These are phyloP conservation scores for Dryadomyces quercivorus DNA, from an alignment of 2,329 filamentous ascomycete species.

Conservation along the genomic window DNA sequence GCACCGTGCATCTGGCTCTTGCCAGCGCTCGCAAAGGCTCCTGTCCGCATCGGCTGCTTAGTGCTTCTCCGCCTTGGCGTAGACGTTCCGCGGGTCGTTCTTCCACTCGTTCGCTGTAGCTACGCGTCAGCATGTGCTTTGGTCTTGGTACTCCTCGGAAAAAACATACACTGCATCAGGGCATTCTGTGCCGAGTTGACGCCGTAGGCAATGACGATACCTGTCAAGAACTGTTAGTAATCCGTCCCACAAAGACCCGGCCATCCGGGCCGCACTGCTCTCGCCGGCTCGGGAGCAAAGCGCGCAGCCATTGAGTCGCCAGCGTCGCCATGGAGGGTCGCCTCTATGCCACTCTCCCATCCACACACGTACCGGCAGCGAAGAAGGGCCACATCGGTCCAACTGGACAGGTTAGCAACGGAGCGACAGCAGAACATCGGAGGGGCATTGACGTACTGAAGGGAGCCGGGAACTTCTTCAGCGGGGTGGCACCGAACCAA, in stretches of 20 bases:
- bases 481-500: constrained; percentile 51
- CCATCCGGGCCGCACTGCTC: too few relatives aligned
- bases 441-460: constrained; percentile 52
- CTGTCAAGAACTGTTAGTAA: too few relatives aligned
- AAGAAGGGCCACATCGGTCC: constrained; percentile 90
- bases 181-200: constrained; percentile 72
- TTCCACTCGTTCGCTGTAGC: constrained; percentile 84
- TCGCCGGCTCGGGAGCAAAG: constrained; percentile 1
- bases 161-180: constrained; percentile 59
- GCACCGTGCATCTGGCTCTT: background rate
- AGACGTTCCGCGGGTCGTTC: constrained; percentile 89
- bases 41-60: background rate
- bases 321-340: background rate
- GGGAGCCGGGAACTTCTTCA: constrained; percentile 73
- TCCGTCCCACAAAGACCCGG: too few relatives aligned
- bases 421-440: background rate
- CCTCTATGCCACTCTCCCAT: background rate
- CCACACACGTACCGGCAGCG: constrained; percentile 64
- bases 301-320: background rate
- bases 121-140: background rate
- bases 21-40: background rate
- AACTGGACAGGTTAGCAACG: constrained; percentile 38
- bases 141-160: background rate
- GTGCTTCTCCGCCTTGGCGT: constrained; percentile 28
- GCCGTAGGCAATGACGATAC: constrained; percentile 78